phyloP scores from a whole-genome alignment of 176 grass and related monocot genomes.

The Canna indica region DNA sequence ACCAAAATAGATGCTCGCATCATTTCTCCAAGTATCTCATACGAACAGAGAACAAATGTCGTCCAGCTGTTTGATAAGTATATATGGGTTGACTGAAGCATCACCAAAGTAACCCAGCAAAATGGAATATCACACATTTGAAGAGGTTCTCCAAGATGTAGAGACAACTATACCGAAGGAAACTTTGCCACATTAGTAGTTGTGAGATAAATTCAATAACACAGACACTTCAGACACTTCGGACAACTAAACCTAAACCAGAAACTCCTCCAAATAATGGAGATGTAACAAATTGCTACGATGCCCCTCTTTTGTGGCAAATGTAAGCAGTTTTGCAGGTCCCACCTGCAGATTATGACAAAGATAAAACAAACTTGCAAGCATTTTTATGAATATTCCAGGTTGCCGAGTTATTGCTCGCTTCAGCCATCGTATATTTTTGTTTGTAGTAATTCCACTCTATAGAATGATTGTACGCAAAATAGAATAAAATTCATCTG shows the following conservation, averaged over 20 bases:
- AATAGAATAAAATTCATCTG: not conserved
- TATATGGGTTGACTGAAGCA: not conserved
- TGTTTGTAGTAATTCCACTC: not conserved
- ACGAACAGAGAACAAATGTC: not conserved
- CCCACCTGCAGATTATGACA: not conserved
- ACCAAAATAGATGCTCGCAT: not conserved
- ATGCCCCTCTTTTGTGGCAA: not conserved
- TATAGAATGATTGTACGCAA: not conserved
- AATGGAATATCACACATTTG: not conserved
- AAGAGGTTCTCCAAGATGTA: not conserved
- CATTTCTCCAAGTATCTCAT: not conserved
- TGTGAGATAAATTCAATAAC: not conserved
- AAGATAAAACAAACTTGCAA: not conserved
- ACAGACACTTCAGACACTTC: not conserved
- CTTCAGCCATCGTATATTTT: not conserved
- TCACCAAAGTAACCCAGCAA: not conserved
- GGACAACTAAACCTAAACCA: not conserved
- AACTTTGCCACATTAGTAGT: not conserved
- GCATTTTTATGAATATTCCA: not conserved
- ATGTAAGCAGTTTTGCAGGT: not conserved
- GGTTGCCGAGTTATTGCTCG: not conserved
- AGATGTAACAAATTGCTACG: not conserved
- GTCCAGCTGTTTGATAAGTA: not conserved
- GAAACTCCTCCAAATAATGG: not conserved
- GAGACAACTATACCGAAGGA: not conserved